These are phyloP conservation scores for Calonectria crousiana DNA, from an alignment of 2,329 filamentous ascomycete genomes.

Conservation along the genomic window DNA sequence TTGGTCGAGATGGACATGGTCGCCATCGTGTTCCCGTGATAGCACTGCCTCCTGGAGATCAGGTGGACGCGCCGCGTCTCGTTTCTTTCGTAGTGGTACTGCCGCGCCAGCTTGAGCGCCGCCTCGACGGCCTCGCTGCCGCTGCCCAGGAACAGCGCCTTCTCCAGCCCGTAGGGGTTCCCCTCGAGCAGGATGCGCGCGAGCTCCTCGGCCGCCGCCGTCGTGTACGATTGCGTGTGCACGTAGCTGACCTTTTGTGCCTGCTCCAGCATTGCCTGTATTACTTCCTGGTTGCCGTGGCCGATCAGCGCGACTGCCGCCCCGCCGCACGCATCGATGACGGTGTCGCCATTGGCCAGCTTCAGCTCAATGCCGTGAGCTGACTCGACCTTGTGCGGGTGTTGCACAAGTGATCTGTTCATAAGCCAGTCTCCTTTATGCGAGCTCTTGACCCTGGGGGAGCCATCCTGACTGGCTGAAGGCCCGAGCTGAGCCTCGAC, in stretches of 20 bases:
- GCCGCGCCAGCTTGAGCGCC: constrained; percentile 60
- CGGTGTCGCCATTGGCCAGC: constrained; percentile 58
- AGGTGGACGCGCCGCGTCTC: constrained; percentile 43
- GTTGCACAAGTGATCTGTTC: constrained; percentile 44
- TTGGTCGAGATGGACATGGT: constrained; percentile 52
- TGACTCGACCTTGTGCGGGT: constrained; percentile 52
- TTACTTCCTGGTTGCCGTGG: constrained; percentile 68
- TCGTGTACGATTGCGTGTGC: constrained; percentile 40
- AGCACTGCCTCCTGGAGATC: constrained; percentile 56
- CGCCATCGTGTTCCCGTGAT: constrained; percentile 62
- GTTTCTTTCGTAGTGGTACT: constrained; percentile 57
- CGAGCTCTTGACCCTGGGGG: neutral
- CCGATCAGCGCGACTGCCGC: constrained; percentile 75
- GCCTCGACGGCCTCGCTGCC: constrained; percentile 58
- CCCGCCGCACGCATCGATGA: constrained; percentile 78
- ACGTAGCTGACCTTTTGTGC: constrained; percentile 52
- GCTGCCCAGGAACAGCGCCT: constrained; percentile 41
- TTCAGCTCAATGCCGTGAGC: constrained; percentile 52
- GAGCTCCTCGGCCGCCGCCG: constrained; percentile 36
- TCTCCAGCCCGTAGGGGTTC: constrained; percentile 33
- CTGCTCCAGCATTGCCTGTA: constrained; percentile 67
- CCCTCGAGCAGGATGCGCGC: constrained; percentile 33
- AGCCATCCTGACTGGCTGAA: neutral
- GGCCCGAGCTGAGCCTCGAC: neutral
- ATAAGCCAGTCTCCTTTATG: constrained; percentile 33